These are phyloP conservation scores for Eustoma russellianum DNA, from an alignment of 257 asterid genomes.

Conservation along the genomic window DNA sequence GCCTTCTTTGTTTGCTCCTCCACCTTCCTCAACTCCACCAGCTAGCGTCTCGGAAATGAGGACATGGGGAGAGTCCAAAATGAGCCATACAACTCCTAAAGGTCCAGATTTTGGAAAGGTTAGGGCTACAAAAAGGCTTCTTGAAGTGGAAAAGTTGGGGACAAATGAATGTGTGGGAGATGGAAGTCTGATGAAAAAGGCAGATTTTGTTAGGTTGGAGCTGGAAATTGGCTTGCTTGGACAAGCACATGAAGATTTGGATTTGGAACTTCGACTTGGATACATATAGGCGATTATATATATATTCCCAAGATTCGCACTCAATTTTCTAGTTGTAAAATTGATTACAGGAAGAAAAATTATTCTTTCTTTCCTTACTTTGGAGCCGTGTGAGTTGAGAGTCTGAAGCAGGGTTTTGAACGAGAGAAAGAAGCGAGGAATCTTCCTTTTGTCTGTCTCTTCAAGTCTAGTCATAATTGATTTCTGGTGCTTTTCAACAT, in stretches of 20 bases:
- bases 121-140: constrained; percentile 20
- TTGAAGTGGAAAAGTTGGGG: constrained; percentile 17
- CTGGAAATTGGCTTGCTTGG: constrained; percentile 59
- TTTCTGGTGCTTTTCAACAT: too few relatives aligned
- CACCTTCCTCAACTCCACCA: constrained; percentile 13
- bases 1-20: constrained; percentile 24
- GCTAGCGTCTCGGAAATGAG: constrained; percentile 8
- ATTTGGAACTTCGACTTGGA: constrained; percentile 94
- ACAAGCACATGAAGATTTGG: constrained; percentile 51
- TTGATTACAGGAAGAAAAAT: too few relatives aligned
- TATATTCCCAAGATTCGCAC: too few relatives aligned
- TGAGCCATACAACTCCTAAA: constrained; percentile 5
- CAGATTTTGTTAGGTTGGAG: constrained; percentile 44
- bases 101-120: constrained; percentile 16
- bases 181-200: constrained; percentile 15
- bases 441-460: too few relatives aligned
- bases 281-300: constrained; percentile 10
- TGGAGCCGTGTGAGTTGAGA: too few relatives aligned
- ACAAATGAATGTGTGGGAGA: constrained; percentile 15
- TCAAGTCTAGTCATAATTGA: too few relatives aligned
- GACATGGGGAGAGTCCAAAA: constrained; percentile 9
- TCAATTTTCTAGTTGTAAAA: too few relatives aligned
- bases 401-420: too few relatives aligned
- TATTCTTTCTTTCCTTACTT: too few relatives aligned
- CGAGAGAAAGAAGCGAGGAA: too few relatives aligned